A percentile compares a stretch with the other conserved stretches of the same genome.
Evolutionary conservation across 129 eudicot species (phyloP).

Genomic region (Rutidosis leptorrhynchoides): DNA sequence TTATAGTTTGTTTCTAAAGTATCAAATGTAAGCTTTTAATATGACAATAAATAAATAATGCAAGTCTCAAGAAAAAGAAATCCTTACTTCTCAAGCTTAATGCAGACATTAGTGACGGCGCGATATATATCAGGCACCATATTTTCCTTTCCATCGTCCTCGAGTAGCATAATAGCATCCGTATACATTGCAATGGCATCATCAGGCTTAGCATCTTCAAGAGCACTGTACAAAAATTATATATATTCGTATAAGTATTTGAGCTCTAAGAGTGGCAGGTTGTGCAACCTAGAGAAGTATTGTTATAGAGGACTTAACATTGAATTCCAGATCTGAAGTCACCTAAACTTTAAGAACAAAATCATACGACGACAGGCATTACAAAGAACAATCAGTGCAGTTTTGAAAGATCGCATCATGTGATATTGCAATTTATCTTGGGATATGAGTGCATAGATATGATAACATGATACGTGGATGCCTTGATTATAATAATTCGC

Average conservation of each 20-base stretch:
- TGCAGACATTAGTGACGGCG: slow-evolving; percentile 61
- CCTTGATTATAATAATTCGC: background rate
- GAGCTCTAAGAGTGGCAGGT: background rate
- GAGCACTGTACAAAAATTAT: slow-evolving; percentile 43
- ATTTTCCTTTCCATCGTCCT: slow-evolving; percentile 91
- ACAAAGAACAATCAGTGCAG: background rate
- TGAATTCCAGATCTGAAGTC: background rate
- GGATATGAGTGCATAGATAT: background rate
- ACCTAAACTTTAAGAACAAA: background rate
- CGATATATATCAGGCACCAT: slow-evolving; percentile 96
- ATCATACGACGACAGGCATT: background rate
- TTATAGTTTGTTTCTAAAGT: background rate
- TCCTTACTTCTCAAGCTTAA: slow-evolving; percentile 81
- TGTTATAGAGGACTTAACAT: slow-evolving; percentile 1
- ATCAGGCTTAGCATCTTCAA: slow-evolving; percentile 81
- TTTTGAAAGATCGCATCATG: background rate
- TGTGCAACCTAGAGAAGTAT: slow-evolving; percentile 2
- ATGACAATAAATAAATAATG: slow-evolving; percentile 4
- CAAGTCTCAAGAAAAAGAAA: slow-evolving; percentile 10
- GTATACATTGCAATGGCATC: slow-evolving; percentile 67
- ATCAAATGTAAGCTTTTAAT: background rate
- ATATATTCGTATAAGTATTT: background rate
- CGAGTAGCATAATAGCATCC: slow-evolving; percentile 72
- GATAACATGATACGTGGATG: background rate
- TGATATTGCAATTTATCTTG: background rate